Conservation (phyloP, 2,329 filamentous ascomycete genomes). For the Apiospora aurea region DNA sequence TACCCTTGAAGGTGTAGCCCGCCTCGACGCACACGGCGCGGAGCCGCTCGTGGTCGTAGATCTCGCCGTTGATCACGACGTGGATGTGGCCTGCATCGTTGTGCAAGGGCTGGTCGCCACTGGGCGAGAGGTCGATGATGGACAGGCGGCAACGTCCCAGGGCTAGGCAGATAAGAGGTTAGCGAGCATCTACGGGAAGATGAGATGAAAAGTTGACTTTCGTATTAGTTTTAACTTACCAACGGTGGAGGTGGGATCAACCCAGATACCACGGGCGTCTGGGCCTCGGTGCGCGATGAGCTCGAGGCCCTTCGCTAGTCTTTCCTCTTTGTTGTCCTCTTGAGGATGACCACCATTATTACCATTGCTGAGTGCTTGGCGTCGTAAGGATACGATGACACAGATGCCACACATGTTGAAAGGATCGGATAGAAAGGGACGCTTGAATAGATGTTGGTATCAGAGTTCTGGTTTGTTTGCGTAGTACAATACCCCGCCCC, state of each 20-base stretch:
- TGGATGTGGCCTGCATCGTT: conserved; percentile 50
- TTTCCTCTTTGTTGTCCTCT: neutral
- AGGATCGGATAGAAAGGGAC: neutral
- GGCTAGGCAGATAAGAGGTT: neutral
- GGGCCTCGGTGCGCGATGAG: conserved; percentile 15
- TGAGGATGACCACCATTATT: neutral
- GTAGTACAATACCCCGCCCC: neutral
- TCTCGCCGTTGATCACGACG: conserved; percentile 64
- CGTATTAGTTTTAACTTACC: neutral
- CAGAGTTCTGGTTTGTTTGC: neutral
- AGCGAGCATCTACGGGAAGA: too few species aligned
- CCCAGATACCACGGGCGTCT: conserved; percentile 2
- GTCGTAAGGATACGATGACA: neutral
- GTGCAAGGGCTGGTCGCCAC: conserved; percentile 55
- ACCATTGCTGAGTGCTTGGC: neutral
- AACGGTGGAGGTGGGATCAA: neutral
- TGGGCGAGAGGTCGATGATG: conserved; percentile 58
- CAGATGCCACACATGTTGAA: neutral
- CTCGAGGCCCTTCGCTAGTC: neutral
- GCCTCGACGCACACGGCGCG: conserved; percentile 43
- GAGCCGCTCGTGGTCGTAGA: conserved; percentile 60
- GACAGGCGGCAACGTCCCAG: conserved; percentile 58
- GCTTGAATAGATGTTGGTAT: neutral
- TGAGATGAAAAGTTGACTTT: neutral
- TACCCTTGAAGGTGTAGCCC: conserved; percentile 50